Conservation (phyloP, 2,329 filamentous ascomycete species). For the Sarocladium oryzae region DNA sequence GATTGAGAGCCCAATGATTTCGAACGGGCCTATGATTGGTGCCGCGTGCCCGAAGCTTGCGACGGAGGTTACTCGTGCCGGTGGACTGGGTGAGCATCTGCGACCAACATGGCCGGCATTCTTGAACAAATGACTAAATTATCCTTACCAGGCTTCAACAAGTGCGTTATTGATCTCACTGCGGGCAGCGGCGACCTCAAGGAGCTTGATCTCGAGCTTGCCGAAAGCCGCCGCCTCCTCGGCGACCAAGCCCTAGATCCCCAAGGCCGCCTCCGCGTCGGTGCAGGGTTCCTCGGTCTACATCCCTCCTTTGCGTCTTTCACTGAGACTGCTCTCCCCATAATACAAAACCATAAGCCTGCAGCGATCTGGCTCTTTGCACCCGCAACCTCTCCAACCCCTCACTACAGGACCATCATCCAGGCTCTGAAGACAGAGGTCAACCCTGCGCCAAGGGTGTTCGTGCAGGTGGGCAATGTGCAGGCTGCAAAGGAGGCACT, state of each 20-base stretch:
- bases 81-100: slow-evolving; percentile 27
- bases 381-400: slow-evolving; percentile 24
- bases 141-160: slow-evolving; percentile 24
- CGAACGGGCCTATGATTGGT: slow-evolving; percentile 26
- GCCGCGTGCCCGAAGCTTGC: slow-evolving; percentile 26
- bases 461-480: slow-evolving; percentile 58
- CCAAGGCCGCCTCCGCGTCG: slow-evolving; percentile 45
- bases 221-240: slow-evolving; percentile 20
- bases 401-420: slow-evolving; percentile 28
- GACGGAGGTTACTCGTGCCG: slow-evolving; percentile 31
- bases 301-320: slow-evolving; percentile 33
- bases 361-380: slow-evolving; percentile 64
- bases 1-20: slow-evolving; percentile 22
- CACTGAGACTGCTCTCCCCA: slow-evolving; percentile 35
- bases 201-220: slow-evolving; percentile 26
- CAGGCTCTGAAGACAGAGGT: slow-evolving; percentile 23
- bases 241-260: background rate
- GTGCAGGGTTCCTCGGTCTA: slow-evolving; percentile 51
- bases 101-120: background rate
- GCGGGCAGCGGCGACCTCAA: slow-evolving; percentile 23
- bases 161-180: slow-evolving; percentile 23
- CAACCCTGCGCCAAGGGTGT: slow-evolving; percentile 38
- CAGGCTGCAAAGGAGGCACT: slow-evolving; percentile 44
- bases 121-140: background rate
- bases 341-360: slow-evolving; percentile 47